Conservation (phyloP, 1,139 yeast genomes). For the Lodderomyces jiufengensis region DNA sequence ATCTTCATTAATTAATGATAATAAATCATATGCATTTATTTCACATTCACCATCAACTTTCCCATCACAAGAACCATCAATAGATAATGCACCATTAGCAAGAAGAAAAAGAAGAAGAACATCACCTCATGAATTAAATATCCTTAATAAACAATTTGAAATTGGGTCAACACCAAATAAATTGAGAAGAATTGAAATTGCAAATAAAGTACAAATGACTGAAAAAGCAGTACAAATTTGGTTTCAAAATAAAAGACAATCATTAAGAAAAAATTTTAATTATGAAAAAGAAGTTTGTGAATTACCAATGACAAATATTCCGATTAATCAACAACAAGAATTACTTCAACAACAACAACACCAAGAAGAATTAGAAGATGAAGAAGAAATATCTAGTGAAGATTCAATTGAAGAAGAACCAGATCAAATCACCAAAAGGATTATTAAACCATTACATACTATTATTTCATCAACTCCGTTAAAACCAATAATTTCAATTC, state of each 20-base stretch:
- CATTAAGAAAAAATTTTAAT: slow-evolving; percentile 53
- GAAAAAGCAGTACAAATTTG: slow-evolving; percentile 97
- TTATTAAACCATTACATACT: slow-evolving; percentile 1
- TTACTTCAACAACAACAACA: slow-evolving; percentile 6
- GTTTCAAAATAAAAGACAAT: slow-evolving; percentile 95
- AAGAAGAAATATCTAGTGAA: slow-evolving; percentile 1
- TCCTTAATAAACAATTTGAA: slow-evolving; percentile 75
- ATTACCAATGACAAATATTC: slow-evolving; percentile 28
- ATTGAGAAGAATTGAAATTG: slow-evolving; percentile 69
- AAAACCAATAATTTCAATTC: slow-evolving; percentile 15
- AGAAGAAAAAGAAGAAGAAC: slow-evolving; percentile 95
- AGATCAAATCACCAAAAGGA: not conserved
- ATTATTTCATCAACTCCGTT: slow-evolving; percentile 22
- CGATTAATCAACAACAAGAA: slow-evolving; percentile 3
- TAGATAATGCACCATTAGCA: slow-evolving; percentile 86
- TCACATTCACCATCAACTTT: slow-evolving; percentile 87
- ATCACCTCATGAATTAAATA: slow-evolving; percentile 76
- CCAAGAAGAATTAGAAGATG: slow-evolving; percentile 1
- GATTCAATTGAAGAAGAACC: not conserved
- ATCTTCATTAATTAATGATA: slow-evolving; percentile 23
- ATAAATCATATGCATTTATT: slow-evolving; percentile 70
- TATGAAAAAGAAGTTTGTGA: slow-evolving; percentile 43
- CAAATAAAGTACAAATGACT: slow-evolving; percentile 80
- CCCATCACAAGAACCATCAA: slow-evolving; percentile 77
- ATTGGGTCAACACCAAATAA: slow-evolving; percentile 80